phyloP scores from a whole-genome alignment of 1,284 basidiomycete species.

The Spongiforma sp. region DNA sequence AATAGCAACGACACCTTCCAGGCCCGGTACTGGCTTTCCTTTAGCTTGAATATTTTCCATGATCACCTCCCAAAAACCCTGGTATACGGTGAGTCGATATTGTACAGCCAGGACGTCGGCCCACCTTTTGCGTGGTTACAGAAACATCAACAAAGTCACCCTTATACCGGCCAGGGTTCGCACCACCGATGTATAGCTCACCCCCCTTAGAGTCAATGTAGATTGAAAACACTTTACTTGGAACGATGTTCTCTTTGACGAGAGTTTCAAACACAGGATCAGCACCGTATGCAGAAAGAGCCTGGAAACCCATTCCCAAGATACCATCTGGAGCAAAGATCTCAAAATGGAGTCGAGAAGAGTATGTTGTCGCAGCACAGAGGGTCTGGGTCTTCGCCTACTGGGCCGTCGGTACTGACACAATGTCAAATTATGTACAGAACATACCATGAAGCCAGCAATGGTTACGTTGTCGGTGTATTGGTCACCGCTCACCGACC shows the following conservation, averaged over 20 bases:
- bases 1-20: too few species aligned
- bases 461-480: neutral
- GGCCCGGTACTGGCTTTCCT: too few species aligned
- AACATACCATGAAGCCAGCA: neutral
- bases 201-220: too few species aligned
- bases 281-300: neutral
- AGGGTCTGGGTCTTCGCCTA: neutral
- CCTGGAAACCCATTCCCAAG: neutral
- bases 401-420: neutral
- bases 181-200: too few species aligned
- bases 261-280: neutral
- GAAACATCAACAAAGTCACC: too few species aligned
- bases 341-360: neutral
- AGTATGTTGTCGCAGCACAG: neutral
- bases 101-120: too few species aligned
- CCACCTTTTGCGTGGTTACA: too few species aligned
- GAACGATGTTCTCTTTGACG: neutral
- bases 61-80: too few species aligned
- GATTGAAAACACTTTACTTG: neutral
- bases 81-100: too few species aligned
- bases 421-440: neutral
- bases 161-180: too few species aligned
- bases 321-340: neutral
- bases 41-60: too few species aligned
- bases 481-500: neutral